Evolutionary conservation across 257 asterid genomes (phyloP).

Genomic region (Solanum piurae): DNA sequence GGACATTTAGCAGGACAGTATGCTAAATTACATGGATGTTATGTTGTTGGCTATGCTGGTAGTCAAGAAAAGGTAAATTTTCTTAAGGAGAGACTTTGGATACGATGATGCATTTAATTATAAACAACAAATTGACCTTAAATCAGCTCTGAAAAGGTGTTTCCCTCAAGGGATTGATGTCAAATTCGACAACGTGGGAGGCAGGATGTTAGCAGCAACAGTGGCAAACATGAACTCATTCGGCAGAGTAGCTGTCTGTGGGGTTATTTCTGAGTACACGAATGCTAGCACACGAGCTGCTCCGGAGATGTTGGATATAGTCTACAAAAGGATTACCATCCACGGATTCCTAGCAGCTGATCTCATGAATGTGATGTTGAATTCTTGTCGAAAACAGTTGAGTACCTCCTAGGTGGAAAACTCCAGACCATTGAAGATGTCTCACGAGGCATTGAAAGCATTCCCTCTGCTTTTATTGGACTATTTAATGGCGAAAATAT

Average conservation of each 20-base stretch:
- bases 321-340: constrained; percentile 49
- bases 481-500: constrained; percentile 42
- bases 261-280: constrained; percentile 57
- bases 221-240: constrained; percentile 45
- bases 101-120: constrained; percentile 80
- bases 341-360: constrained; percentile 51
- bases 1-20: constrained; percentile 71
- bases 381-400: constrained; percentile 30
- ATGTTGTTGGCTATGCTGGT: constrained; percentile 66
- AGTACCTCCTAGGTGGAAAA: constrained; percentile 20
- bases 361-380: constrained; percentile 19
- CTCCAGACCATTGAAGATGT: too few species aligned
- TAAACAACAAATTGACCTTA: constrained; percentile 51
- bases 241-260: constrained; percentile 61
- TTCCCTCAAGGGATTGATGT: constrained; percentile 67
- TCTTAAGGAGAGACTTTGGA: constrained; percentile 60
- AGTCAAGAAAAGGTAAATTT: constrained; percentile 36
- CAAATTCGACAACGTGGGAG: constrained; percentile 71
- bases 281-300: constrained; percentile 15
- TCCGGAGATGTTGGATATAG: constrained; percentile 35
- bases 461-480: constrained; percentile 40
- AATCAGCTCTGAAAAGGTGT: constrained; percentile 41
- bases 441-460: constrained; percentile 21
- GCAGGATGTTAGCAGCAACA: constrained; percentile 53
- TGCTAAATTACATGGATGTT: constrained; percentile 59